Percentiles rank a stretch among this genome's conserved stretches.
Evolutionary conservation across 1,139 yeast genomes (phyloP).

Genomic region (Candida pseudoviswanathii): DNA sequence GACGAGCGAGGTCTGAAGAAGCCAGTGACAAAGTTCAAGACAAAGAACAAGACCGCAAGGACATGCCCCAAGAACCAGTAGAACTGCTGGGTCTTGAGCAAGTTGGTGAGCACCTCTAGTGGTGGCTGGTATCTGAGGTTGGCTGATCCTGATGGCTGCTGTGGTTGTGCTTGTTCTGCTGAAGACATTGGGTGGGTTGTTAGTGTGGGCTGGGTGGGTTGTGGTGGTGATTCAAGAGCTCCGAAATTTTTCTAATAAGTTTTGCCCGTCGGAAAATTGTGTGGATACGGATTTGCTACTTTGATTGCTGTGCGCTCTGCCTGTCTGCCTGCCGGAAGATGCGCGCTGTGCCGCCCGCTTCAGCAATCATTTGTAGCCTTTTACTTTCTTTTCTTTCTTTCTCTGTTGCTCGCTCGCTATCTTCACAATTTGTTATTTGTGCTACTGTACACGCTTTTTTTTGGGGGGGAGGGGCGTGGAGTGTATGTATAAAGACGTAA

Average conservation of each 20-base stretch:
- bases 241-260: neutral
- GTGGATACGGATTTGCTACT: neutral
- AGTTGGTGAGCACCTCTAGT: conserved; percentile 14
- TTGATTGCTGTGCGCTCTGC: neutral
- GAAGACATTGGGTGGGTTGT: conserved; percentile 2
- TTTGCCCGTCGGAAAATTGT: neutral
- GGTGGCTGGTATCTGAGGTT: conserved; percentile 12
- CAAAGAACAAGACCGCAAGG: conserved; percentile 37
- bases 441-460: neutral
- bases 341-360: no score
- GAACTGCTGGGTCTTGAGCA: conserved; percentile 47
- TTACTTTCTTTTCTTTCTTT: no score
- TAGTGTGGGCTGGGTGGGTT: no score
- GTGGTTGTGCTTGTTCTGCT: conserved; percentile 5
- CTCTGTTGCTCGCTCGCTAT: no score
- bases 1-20: conserved; percentile 31
- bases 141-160: neutral
- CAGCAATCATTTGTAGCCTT: no score
- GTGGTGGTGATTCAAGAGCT: neutral
- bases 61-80: conserved; percentile 58
- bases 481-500: neutral
- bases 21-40: conserved; percentile 31
- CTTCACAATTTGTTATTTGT: neutral
- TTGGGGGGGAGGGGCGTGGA: no score
- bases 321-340: no score